Evolutionary conservation across 768 basidiomycete species (phyloP).

Genomic region (Pleurotus cornucopiae): DNA sequence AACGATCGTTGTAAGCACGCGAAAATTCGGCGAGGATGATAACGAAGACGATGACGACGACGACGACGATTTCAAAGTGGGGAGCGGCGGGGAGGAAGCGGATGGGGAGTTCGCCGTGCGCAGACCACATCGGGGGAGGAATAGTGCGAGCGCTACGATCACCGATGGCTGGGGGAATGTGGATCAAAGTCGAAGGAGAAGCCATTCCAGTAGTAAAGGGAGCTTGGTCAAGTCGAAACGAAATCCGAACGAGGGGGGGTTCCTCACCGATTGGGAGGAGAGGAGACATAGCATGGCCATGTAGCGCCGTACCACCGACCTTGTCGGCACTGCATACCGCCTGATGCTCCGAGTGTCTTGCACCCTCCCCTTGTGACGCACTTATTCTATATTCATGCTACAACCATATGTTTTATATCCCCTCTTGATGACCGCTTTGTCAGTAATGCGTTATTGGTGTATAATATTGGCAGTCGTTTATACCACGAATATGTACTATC

Average conservation of each 20-base stretch:
- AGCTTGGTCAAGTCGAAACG: slow-evolving; percentile 35
- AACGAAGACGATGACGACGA: slow-evolving; percentile 46
- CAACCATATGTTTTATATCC: too few species aligned
- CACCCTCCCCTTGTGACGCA: too few species aligned
- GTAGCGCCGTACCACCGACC: too few species aligned
- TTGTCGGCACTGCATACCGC: too few species aligned
- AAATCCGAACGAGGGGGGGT: slow-evolving; percentile 15
- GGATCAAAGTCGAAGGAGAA: slow-evolving; percentile 37
- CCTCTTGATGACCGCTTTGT: too few species aligned
- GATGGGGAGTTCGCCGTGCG: slow-evolving; percentile 53
- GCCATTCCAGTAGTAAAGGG: not conserved
- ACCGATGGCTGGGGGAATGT: slow-evolving; percentile 45
- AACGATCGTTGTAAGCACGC: slow-evolving; percentile 22
- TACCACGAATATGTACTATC: too few species aligned
- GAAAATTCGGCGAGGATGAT: slow-evolving; percentile 17
- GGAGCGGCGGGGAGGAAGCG: slow-evolving; percentile 68
- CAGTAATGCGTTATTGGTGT: too few species aligned
- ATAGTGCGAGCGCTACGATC: slow-evolving; percentile 4
- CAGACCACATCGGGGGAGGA: slow-evolving; percentile 4
- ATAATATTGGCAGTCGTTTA: too few species aligned
- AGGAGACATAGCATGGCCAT: slow-evolving; percentile 63
- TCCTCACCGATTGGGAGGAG: slow-evolving; percentile 39
- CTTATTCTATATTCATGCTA: too few species aligned
- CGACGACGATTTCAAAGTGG: slow-evolving; percentile 36
- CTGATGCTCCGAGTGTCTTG: too few species aligned